Conservation (phyloP, 2,329 filamentous ascomycete genomes). For the Xylaria sp. region DNA sequence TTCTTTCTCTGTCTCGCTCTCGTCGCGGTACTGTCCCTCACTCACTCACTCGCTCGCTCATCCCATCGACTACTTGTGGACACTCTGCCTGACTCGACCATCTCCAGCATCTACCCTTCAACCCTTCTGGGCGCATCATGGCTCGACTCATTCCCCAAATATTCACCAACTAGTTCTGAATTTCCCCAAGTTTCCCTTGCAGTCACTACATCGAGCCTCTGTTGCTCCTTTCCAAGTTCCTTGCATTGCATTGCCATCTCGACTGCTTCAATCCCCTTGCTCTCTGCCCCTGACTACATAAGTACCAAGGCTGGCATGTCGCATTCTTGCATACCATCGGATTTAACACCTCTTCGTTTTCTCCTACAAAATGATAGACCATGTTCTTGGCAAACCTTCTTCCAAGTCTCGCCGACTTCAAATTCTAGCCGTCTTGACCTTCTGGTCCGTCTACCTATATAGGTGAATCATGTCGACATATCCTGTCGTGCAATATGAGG, state of each 20-base stretch:
- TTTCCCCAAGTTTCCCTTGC: neutral
- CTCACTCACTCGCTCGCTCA: no score
- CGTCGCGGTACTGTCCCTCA: neutral
- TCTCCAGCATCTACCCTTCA: neutral
- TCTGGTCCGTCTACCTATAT: conserved; percentile 87
- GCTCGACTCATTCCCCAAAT: conserved; percentile 2
- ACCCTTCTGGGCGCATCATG: conserved; percentile 3
- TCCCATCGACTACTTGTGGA: conserved; percentile 8
- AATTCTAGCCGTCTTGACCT: conserved; percentile 86
- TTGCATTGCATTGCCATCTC: neutral
- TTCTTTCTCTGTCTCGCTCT: conserved; percentile 10
- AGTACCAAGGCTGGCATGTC: conserved; percentile 18
- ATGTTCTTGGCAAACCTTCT: conserved; percentile 89
- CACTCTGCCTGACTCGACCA: conserved; percentile 21
- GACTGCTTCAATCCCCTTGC: neutral
- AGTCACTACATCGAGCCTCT: neutral
- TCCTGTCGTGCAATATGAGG: conserved; percentile 10
- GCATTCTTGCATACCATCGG: neutral
- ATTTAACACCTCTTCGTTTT: neutral
- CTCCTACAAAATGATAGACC: conserved; percentile 68
- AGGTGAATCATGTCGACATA: conserved; percentile 58
- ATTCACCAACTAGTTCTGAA: conserved; percentile 10
- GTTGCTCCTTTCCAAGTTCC: neutral
- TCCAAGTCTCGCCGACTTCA: conserved; percentile 91
- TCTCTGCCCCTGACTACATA: neutral